Base-by-base conservation (phyloP, 345 rosid species). In the Arabis hirsuta region DNA sequence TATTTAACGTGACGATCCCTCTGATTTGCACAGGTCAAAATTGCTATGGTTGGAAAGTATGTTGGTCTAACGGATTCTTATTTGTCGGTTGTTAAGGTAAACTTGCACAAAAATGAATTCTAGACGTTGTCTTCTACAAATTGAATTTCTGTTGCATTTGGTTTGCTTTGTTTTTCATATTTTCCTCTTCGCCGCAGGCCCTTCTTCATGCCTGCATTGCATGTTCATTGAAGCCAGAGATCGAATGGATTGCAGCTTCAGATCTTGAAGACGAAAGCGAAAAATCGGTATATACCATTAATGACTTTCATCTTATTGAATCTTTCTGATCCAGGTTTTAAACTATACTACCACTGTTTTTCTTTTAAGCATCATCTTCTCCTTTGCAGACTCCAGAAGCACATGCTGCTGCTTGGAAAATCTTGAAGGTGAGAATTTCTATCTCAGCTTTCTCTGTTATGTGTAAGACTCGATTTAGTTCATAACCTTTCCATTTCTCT, bases 21-120 rank as follows among this genome's bases (percentile, higher is more conserved):
- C 57, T 69, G 24, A 53, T 71, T 19, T 78, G 45, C 73, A 54
- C 84, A 92, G 99, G 99, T 92, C 67, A 85, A 77, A 74, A 95
- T 95, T 80, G 98, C 98, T 9, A 85, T 95, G 89, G 98, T 95
- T 74, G 99, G 99, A 67, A 95, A 95, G 77, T 95, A 95, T 53
- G 83, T 92, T 65, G 99, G 96, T 79, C 86, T 91, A 68, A 70
- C 96, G 2, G 99, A 95, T 86, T 87, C 98, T 1, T 95, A 95
- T 84, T 87, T 95, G 55, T 95, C 99, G 8, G 97, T 95, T 73
- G 82, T 92, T 46, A 95, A 95, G 97, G 99, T 90, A 56, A 47
- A 65, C 45, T 13, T 39, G 38, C 9, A 34, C 8, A 39, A 67
- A 39, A 41, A 16, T 55, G 29, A 54, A 65, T 3, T 14, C 39